Evolutionary conservation across 2,329 filamentous ascomycete genomes (phyloP).

Genomic region (Metarhizium anisopliae): DNA sequence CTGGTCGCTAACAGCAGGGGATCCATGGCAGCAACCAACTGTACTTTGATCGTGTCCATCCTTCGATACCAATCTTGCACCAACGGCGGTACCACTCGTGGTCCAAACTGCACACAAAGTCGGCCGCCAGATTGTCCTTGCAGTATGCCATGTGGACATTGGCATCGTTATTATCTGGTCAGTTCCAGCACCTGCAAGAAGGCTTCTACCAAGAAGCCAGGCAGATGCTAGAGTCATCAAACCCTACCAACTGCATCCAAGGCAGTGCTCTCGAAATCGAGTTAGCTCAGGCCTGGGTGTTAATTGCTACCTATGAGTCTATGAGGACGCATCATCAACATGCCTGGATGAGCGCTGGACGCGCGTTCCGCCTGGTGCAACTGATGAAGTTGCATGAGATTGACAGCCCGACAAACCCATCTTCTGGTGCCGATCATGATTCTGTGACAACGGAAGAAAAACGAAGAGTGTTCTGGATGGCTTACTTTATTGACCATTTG

Average conservation of each 20-base stretch:
- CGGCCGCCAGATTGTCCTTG: constrained; percentile 12
- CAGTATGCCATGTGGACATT: constrained; percentile 28
- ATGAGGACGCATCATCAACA: constrained; percentile 22
- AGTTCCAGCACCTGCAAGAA: constrained; percentile 13
- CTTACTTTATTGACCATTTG: constrained; percentile 27
- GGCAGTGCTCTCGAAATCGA: constrained; percentile 13
- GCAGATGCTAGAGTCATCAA: constrained; percentile 5
- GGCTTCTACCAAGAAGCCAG: constrained; percentile 8
- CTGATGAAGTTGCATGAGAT: constrained; percentile 24
- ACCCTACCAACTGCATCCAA: constrained; percentile 1
- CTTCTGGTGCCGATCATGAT: not conserved
- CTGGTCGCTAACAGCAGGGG: not conserved
- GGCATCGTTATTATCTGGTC: constrained; percentile 22
- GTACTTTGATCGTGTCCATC: constrained; percentile 12
- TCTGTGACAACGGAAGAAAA: constrained; percentile 24
- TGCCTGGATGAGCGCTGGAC: constrained; percentile 26
- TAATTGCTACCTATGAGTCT: constrained; percentile 27
- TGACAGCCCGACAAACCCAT: constrained; percentile 14
- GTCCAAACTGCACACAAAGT: constrained; percentile 3
- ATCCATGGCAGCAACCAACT: constrained; percentile 9
- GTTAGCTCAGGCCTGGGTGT: constrained; percentile 25
- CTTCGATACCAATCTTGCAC: constrained; percentile 11
- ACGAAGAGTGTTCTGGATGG: constrained; percentile 30
- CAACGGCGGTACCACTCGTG: constrained; percentile 9
- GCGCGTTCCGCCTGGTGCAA: constrained; percentile 26